phyloP scores from a whole-genome alignment of 345 rosid genomes.

The Bruguiera parviflora region DNA sequence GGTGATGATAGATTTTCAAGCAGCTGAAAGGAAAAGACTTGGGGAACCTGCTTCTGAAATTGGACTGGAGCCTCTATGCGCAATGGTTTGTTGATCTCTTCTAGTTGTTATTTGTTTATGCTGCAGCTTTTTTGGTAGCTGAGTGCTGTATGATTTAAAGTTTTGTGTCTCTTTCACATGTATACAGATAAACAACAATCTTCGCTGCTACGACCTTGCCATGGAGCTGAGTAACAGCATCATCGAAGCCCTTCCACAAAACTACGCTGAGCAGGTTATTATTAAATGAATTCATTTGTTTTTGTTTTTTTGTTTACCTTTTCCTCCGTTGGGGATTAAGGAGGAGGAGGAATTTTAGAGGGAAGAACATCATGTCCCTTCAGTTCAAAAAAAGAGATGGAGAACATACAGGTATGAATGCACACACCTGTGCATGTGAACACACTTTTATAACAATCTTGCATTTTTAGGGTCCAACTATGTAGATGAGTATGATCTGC shows the following conservation, averaged over 20 bases:
- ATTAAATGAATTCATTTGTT: conserved; percentile 7
- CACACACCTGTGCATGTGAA: too few relatives aligned
- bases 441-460: too few relatives aligned
- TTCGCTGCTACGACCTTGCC: conserved; percentile 98
- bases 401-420: too few relatives aligned
- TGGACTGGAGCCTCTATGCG: conserved; percentile 94
- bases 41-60: conserved; percentile 91
- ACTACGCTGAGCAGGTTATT: conserved; percentile 90
- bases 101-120: not conserved
- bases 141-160: conserved; percentile 7
- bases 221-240: conserved; percentile 90
- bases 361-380: too few relatives aligned
- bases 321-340: not conserved
- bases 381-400: too few relatives aligned
- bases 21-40: conserved; percentile 82
- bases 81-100: conserved; percentile 64
- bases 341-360: too few relatives aligned
- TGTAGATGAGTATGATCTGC: not conserved
- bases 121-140: not conserved
- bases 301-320: not conserved
- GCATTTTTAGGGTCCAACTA: too few relatives aligned
- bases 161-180: conserved; percentile 14
- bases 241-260: conserved; percentile 91
- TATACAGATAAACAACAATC: conserved; percentile 84
- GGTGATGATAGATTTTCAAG: conserved; percentile 99